Base-by-base conservation (phyloP, 257 asterid genomes). In the Apocynum venetum region DNA sequence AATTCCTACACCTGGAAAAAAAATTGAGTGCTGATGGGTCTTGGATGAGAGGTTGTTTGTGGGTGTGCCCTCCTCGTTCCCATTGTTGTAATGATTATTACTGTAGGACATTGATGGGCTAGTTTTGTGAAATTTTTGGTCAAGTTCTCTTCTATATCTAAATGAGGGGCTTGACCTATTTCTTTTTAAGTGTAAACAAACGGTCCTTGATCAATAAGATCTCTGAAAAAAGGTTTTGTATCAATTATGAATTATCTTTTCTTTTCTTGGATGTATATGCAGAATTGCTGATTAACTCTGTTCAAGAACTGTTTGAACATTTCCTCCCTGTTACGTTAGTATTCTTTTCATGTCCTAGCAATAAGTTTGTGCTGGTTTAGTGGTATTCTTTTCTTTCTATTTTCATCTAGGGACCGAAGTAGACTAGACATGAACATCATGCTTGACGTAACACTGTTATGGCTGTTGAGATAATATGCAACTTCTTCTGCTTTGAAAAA, bases 21-120 rank as follows among this genome's bases (percentile, higher is more conserved):
- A 49, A 55, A 20, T 43, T 80, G 25, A 3, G 44, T 82, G 52
- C 41, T 77, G n/a, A 53, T 67, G 78, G 89, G 92, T 89, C 71
- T 85, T 84, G 97, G 93, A 92, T 87, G 97, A 84, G 97, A 94
- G 98, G 97, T 84, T 84, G 96, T 83, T 86, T 82, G 84, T 73
- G 83, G 72, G 91, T 82, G 74, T 83, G 82, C 92, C 97, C 98
- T 90, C 97, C 97, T 88, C 96, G 93, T 79, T 65, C 85, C 96
- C 90, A 31, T 84, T 69, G 64, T 78, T 82, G 79, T 55, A 36
- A 46, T 71, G 44, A 25, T n/a, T 72, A 71, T 77, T 79, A 77
- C 76, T 63, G 72, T 71, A 84, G 78, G 71, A 75, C 64, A 63
- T 74, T 78, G 75, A 63, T 74, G 82, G 72, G 75, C 75, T 65